Conservation (phyloP, 768 basidiomycete genomes). For the Mycena rosella region DNA sequence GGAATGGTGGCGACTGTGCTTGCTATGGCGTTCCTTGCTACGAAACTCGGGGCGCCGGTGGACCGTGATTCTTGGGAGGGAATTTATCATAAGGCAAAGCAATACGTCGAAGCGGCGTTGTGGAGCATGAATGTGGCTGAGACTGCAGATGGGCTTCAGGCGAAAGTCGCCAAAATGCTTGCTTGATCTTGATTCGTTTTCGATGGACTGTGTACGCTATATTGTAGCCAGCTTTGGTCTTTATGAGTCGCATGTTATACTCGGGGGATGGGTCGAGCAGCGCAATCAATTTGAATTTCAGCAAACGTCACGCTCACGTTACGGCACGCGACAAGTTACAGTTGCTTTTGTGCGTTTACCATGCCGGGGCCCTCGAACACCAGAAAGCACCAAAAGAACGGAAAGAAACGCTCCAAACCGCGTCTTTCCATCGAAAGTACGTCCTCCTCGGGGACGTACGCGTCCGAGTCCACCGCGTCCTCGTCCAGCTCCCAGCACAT, state of each 20-base stretch:
- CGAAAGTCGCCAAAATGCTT: constrained; percentile 15
- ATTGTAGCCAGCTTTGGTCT: too few relatives aligned
- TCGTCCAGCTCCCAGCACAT: constrained; percentile 14
- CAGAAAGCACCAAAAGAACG: constrained; percentile 60
- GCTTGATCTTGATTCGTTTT: constrained; percentile 17
- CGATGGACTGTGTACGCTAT: background rate
- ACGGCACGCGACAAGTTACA: constrained; percentile 29
- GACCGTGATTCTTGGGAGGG: constrained; percentile 34
- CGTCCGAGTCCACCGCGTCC: constrained; percentile 16
- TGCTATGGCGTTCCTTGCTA: constrained; percentile 30
- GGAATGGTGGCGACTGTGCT: constrained; percentile 22
- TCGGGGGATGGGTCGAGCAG: too few relatives aligned
- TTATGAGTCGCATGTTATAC: too few relatives aligned
- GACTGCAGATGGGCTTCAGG: constrained; percentile 19
- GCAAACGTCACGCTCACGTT: constrained; percentile 25
- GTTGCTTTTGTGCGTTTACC: constrained; percentile 13
- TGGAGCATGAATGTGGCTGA: background rate
- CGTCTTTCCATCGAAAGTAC: constrained; percentile 32
- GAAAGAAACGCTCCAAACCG: constrained; percentile 46
- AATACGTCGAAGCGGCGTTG: constrained; percentile 23
- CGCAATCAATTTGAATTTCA: too few relatives aligned
- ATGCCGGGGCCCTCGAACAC: constrained; percentile 77
- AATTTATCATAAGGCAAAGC: constrained; percentile 27
- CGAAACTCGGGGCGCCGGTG: constrained; percentile 8
- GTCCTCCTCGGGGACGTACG: constrained; percentile 3